phyloP scores from a whole-genome alignment of 192 early-diverging fungal species.

The Dissophora ornata region DNA sequence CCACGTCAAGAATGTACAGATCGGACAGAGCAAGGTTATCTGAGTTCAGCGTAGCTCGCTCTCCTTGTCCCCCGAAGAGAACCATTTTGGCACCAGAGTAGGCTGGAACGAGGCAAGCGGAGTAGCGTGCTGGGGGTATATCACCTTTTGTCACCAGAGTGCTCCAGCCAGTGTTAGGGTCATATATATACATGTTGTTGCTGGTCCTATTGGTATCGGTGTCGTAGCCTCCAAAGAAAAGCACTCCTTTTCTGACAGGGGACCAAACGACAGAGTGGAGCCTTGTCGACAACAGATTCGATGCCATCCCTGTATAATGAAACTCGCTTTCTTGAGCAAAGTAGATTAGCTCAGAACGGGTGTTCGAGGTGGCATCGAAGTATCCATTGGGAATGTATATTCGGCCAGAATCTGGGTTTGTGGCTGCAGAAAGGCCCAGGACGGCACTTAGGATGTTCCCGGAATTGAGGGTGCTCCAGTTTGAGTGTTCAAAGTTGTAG shows the following conservation, averaged over 20 bases:
- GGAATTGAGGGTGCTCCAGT: neutral
- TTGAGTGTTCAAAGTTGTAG: neutral
- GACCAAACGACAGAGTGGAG: neutral
- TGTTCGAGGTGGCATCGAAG: too few relatives aligned
- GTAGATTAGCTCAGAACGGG: too few relatives aligned
- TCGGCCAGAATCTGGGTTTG: neutral
- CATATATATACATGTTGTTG: neutral
- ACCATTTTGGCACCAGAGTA: constrained; percentile 21
- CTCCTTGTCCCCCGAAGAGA: constrained; percentile 17
- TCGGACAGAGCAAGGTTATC: neutral
- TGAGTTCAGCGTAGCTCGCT: neutral
- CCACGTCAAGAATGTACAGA: constrained; percentile 14
- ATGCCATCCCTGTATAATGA: too few relatives aligned
- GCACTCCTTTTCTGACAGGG: neutral
- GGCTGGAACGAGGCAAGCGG: constrained; percentile 15
- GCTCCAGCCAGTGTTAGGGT: neutral
- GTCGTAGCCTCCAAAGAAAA: constrained; percentile 1
- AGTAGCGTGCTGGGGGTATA: neutral
- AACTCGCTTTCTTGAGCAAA: too few relatives aligned
- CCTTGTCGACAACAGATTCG: too few relatives aligned
- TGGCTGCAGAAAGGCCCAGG: neutral
- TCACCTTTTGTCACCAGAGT: neutral
- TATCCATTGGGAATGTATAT: constrained; percentile 9
- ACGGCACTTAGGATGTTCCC: neutral
- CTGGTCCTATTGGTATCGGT: neutral